Conservation (phyloP, 2,329 filamentous ascomycete genomes). For the Calonectria hongkongensis region DNA sequence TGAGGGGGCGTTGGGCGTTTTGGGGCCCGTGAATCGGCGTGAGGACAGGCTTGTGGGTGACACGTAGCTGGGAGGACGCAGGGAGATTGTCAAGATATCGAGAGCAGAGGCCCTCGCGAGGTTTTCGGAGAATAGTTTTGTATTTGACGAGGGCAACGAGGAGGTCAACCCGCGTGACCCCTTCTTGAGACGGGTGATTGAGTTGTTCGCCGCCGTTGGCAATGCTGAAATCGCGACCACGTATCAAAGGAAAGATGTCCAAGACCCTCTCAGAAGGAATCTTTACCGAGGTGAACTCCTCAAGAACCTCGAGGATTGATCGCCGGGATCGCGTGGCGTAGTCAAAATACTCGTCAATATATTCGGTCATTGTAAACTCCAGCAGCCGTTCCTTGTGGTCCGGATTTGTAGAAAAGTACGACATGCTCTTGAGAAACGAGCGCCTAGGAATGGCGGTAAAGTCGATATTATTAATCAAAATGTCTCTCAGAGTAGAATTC, state of each 20-base stretch:
- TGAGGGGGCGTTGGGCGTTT: constrained; percentile 72
- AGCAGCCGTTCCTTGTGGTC: constrained; percentile 87
- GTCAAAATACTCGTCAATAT: constrained; percentile 94
- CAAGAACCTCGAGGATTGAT: constrained; percentile 92
- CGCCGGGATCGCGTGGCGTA: constrained; percentile 94
- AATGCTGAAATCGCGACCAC: constrained; percentile 96
- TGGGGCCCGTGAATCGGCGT: constrained; percentile 63
- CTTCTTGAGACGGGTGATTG: constrained; percentile 50
- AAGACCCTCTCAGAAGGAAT: constrained; percentile 85
- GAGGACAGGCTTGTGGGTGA: constrained; percentile 73
- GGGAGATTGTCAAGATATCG: constrained; percentile 84
- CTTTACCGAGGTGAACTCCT: constrained; percentile 90
- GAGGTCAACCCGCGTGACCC: constrained; percentile 77
- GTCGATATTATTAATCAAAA: constrained; percentile 90
- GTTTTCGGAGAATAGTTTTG: constrained; percentile 88
- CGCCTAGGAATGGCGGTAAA: constrained; percentile 92
- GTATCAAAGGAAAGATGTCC: constrained; percentile 85
- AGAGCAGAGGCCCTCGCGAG: constrained; percentile 91
- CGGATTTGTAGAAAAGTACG: constrained; percentile 82
- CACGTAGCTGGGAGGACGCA: constrained; percentile 73
- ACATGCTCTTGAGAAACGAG: constrained; percentile 87
- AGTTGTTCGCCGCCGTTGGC: constrained; percentile 79
- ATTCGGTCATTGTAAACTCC: constrained; percentile 87
- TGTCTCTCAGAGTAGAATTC: constrained; percentile 79
- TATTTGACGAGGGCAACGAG: constrained; percentile 94